Evolutionary conservation across 345 rosid genomes (phyloP).

Genomic region (Citrus sinensis): DVS_A1.0 CM039168.1:17690001-17690500

Average conservation of each 20-base stretch:
- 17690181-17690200: slow-evolving; percentile 85
- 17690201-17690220: slow-evolving; percentile 93
- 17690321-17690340: neutral
- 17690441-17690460: neutral
- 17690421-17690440: neutral
- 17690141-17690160: neutral
- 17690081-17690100: neutral
- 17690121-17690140: neutral
- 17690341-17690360: neutral
- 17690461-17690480: neutral
- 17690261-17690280: neutral
- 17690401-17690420: neutral
- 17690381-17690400: neutral
- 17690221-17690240: slow-evolving; percentile 92
- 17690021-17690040: neutral
- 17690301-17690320: neutral
- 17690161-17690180: slow-evolving; percentile 45
- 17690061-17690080: neutral
- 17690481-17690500: neutral
- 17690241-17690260: slow-evolving; percentile 18
- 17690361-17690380: neutral
- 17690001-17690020: neutral
- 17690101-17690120: neutral
- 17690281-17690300: neutral
- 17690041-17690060: neutral